phyloP scores from a whole-genome alignment of 1,139 yeast genomes.

The Nadsonia commutata region DNA sequence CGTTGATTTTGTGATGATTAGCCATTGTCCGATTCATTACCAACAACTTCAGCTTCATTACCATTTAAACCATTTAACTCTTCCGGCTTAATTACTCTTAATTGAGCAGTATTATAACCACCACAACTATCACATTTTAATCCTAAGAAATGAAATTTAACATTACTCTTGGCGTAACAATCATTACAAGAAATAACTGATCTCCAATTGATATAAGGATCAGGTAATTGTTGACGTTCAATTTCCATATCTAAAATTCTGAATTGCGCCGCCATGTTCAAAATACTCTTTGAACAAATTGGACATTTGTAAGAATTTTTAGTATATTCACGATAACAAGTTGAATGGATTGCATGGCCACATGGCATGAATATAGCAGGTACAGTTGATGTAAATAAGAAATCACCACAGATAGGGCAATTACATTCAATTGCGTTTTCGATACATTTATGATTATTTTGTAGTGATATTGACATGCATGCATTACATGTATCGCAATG shows the following conservation, averaged over 20 bases:
- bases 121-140: constrained; percentile 74
- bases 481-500: constrained; percentile 88
- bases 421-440: constrained; percentile 80
- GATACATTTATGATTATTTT: constrained; percentile 67
- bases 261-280: constrained; percentile 80
- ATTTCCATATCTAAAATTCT: constrained; percentile 77
- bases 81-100: constrained; percentile 35
- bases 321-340: constrained; percentile 66
- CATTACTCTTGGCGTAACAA: constrained; percentile 71
- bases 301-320: constrained; percentile 83
- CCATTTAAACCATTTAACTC: background rate
- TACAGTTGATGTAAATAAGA: constrained; percentile 70
- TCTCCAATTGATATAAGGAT: constrained; percentile 63
- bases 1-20: too few species aligned
- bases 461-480: constrained; percentile 69
- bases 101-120: constrained; percentile 72
- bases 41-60: background rate
- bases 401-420: constrained; percentile 89
- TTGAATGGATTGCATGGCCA: constrained; percentile 87
- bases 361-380: constrained; percentile 88
- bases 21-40: background rate
- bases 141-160: constrained; percentile 72
- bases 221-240: constrained; percentile 58
- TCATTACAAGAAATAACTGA: constrained; percentile 76
- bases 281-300: constrained; percentile 66